phyloP scores from a whole-genome alignment of 768 basidiomycete species.

The Mycena sanguinolenta region DNA sequence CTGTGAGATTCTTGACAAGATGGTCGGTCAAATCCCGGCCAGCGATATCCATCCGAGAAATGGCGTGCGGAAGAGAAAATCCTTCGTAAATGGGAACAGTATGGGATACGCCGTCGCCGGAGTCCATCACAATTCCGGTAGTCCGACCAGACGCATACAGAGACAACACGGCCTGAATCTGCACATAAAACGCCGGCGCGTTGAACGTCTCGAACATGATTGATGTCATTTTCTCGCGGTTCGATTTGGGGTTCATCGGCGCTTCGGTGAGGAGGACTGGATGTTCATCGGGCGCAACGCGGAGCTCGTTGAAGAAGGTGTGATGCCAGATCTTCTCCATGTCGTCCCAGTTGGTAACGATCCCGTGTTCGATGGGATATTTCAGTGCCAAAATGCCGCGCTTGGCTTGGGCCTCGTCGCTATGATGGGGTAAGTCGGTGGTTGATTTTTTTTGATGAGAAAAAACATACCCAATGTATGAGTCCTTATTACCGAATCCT shows the following conservation, averaged over 20 bases:
- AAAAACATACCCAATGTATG: conserved; percentile 84
- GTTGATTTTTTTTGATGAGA: conserved; percentile 58
- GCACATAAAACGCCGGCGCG: conserved; percentile 20
- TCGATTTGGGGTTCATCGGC: conserved; percentile 76
- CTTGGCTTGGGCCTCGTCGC: conserved; percentile 79
- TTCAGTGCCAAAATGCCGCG: conserved; percentile 80
- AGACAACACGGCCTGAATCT: conserved; percentile 12
- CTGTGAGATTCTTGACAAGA: conserved; percentile 51
- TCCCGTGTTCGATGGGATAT: conserved; percentile 58
- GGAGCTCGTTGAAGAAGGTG: conserved; percentile 19
- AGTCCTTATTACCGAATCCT: conserved; percentile 82
- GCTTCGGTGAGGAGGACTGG: conserved; percentile 74
- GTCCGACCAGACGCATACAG: conserved; percentile 18
- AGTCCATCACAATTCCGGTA: conserved; percentile 18
- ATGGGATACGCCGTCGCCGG: conserved; percentile 24
- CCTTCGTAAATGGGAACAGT: conserved; percentile 22
- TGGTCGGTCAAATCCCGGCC: conserved; percentile 6
- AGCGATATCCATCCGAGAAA: neutral
- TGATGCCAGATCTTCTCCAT: conserved; percentile 30
- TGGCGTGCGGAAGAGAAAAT: conserved; percentile 10
- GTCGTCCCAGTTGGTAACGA: conserved; percentile 25
- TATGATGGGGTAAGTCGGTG: conserved; percentile 36
- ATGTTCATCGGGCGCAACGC: conserved; percentile 18
- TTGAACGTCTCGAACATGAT: conserved; percentile 29
- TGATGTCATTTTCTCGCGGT: conserved; percentile 63